Base-by-base conservation (phyloP, 2,329 filamentous ascomycete species). In the Talaromyces sp. region DNA sequence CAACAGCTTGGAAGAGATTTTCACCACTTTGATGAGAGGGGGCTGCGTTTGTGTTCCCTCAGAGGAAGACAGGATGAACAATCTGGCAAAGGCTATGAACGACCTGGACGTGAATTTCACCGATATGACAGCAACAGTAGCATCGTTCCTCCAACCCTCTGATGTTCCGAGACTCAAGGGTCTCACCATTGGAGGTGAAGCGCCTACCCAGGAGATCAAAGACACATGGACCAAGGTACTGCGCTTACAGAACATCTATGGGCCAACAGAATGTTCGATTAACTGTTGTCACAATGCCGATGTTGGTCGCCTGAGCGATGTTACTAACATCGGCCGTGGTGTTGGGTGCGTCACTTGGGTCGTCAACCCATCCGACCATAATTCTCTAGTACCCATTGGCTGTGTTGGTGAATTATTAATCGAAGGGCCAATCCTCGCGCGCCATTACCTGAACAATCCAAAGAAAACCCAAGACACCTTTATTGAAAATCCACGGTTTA, bases 81-180 rank as follows among this genome's bases (percentile, higher is more conserved):
- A 56, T 14, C 19, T 62, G 9, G 57, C 57, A 17, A 59, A 56
- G 9, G 78, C 77, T 1, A 81, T 86, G 38, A 77, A 78, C 3
- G 69, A 74, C 0, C 81, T 84, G 76, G 71, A 76, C 8, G 79
- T 82, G 35, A 83, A 80, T 51, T 83, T 81, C 75, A 81, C 79
- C 0, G 83, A 84, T 64, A 79, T 88, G 70, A 89, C 86, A 0
- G 82, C 85, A 0, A 79, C 84, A 0, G 78, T 88, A n/a, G 84
- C 84, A 0, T 71, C 76, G 2, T 71, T 81, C 5, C 59, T 82
- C 14, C 70, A 75, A 1, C 60, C 60, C 21, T 50, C 53, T 11
- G 60, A 62, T 26, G 60, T 62, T 41, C 60, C 13, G 70, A 77
- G 0, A 69, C 72, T 56, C 75, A 79, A 8, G 74, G 82, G 7